Evolutionary conservation across 2,329 filamentous ascomycete species (phyloP), one percentile per base, ranked within the genome.

Genomic region (Colletotrichum sp.): DNA sequence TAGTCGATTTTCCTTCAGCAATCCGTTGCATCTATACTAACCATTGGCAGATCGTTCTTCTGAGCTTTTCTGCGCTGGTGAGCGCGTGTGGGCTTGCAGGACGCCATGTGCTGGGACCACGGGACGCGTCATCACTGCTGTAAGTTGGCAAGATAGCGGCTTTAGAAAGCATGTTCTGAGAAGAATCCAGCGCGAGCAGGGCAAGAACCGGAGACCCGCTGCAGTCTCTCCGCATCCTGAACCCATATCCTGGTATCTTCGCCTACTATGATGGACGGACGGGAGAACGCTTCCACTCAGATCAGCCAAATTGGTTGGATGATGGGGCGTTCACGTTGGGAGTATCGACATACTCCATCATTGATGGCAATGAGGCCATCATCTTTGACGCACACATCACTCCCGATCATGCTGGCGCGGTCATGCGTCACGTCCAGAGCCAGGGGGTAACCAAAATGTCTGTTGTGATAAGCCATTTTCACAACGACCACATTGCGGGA

Each of bases 191-290:
- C 22, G 48, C 30, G 12, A 28, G 27, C 3, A 67, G 70, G 32
- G 70, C 70, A 6, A 74, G 74, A n/a, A 66, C 43, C 7, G 74
- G 74, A 30, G 64, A 76, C 65, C 70, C 74, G 8, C 13, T 76
- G 3, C 74, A 76, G n/a, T 73, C 70, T 5, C 58, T 76, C 15
- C 56, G 74, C 5, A 76, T 76, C 8, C 48, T 76, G 10, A 76
- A 74, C 12, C 74, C 74, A 5, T 74, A 76, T 18, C 70, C 74
- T 7, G 74, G 74, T 13, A 74, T 76, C n/a, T 76, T 76, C 34
- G 76, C 76, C 3, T 77, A 77, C 34, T 77, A 77, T 36, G 76
- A 77, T 22, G 74, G 76, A 8, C 76, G 76, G 2, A 77, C 76
- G 7, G 76, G 76, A 15, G 70, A 74, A 18, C 55, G 76, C 3